Evolutionary conservation across 1,139 yeast species (phyloP), one percentile per base, ranked within the genome.

Genomic region (Suhomyces anneliseae): DNA sequence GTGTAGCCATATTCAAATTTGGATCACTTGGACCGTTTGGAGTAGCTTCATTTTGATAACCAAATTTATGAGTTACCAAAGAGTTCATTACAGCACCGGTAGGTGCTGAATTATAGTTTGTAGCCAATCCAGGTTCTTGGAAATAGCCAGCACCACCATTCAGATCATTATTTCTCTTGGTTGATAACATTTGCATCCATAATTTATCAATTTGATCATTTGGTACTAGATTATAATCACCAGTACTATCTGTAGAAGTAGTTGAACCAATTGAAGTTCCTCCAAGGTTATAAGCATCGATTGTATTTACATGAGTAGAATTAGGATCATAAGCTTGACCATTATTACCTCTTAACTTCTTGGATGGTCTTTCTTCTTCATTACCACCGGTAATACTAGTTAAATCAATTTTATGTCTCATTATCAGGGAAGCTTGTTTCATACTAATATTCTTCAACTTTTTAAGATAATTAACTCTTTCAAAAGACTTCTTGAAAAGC

Each of bases 181-280:
- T 48, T 24, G 62, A 54, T 62, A 66, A 59, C 66, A 66, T 64
- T 44, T 60, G 66, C 38, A 66, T 44, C 71, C 71, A 67, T 38
- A 66, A 50, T 19, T 57, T 54, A 49, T 67, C 71, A 40, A 65
- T 54, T 40, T 60, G 59, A 31, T 61, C 62, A 37, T 58, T 58
- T 7, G 61, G 54, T 27, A 49, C 50, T 31, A 50, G 50, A 10
- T 57, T 56, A 8, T 51, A 43, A 8, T 46, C 44, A 10, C 40
- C 26, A 27, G 38, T 35, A 26, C 39, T 29, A 9, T 50, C 53
- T 15, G 44, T 47, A 1, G 54, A 51, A 5, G 32, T 29, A 6
- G 48, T 34, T 3, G 54, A 48, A 1, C 35, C 43, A 8, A 44
- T 45, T 1, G 50, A 47, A 6, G 27, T 42, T 6, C 36, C 34